These are phyloP conservation scores for Sedum album DNA, from an alignment of 164 flowering plant species.

Conservation along the genomic window DNA sequence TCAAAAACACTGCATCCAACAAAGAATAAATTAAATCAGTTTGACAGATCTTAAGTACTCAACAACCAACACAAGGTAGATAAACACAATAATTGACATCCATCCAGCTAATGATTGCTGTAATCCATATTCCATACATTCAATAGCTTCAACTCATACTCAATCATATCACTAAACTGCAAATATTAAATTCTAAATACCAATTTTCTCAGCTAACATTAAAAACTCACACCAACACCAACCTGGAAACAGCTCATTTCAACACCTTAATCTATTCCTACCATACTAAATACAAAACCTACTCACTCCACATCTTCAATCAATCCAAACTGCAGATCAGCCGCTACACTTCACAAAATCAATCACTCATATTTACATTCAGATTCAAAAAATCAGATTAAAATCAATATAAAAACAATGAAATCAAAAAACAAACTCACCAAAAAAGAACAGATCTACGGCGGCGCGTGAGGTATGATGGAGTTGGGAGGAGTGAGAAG, in stretches of 20 bases:
- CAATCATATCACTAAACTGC: not conserved
- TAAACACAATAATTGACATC: conserved; percentile 1
- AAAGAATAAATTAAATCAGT: not conserved
- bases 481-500: not conserved
- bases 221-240: not conserved
- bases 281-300: not conserved
- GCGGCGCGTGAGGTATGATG: not conserved
- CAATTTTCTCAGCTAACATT: conserved; percentile 1
- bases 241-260: not conserved
- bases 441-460: not conserved
- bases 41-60: not conserved
- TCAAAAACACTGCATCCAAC: conserved; percentile 20
- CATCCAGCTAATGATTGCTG: conserved; percentile 7
- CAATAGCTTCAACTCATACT: not conserved
- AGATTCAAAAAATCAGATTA: not conserved
- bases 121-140: not conserved
- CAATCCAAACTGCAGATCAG: not conserved
- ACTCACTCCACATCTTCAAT: not conserved
- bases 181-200: not conserved
- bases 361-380: too few species aligned
- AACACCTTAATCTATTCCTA: too few species aligned
- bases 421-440: not conserved
- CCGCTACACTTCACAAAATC: not conserved
- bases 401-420: not conserved
- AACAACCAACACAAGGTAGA: not conserved